Percentiles rank a stretch among this genome's conserved stretches.
Conservation (phyloP, 805 yeast species). For the Isabelozyma heimii region DNA sequence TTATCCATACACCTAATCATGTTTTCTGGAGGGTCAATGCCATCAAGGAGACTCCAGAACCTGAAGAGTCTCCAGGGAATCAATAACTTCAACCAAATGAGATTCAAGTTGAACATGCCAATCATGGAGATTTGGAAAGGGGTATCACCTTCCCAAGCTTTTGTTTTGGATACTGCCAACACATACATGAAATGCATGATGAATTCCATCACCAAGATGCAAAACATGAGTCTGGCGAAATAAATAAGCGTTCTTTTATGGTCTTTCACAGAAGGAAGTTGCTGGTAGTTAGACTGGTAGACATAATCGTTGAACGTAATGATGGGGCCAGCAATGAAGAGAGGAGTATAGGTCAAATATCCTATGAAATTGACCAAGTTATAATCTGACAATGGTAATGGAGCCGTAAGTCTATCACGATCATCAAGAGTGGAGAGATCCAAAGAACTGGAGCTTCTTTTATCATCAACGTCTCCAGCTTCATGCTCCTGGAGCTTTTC, state of each 20-base stretch:
- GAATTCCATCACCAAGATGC: slow-evolving; percentile 86
- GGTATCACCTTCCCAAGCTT: slow-evolving; percentile 85
- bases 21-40: slow-evolving; percentile 95
- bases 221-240: slow-evolving; percentile 64
- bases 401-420: slow-evolving; percentile 62
- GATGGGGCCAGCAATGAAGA: slow-evolving; percentile 94
- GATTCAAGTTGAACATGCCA: slow-evolving; percentile 83
- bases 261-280: slow-evolving; percentile 54
- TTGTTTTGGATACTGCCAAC: slow-evolving; percentile 85
- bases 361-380: slow-evolving; percentile 65
- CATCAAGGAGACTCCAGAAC: slow-evolving; percentile 89
- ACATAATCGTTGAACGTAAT: slow-evolving; percentile 88
- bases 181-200: slow-evolving; percentile 86
- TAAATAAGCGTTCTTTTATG: slow-evolving; percentile 54
- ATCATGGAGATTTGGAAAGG: slow-evolving; percentile 95
- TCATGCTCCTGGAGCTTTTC: slow-evolving; percentile 28
- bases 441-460: slow-evolving; percentile 2
- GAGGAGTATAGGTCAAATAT: slow-evolving; percentile 80
- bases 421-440: slow-evolving; percentile 42
- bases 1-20: slow-evolving; percentile 96
- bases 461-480: slow-evolving; percentile 6
- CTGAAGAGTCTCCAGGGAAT: slow-evolving; percentile 97
- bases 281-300: slow-evolving; percentile 61
- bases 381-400: slow-evolving; percentile 61
- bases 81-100: slow-evolving; percentile 88